phyloP scores from a whole-genome alignment of 1,139 yeast species.

The Yamadazyma atmosphaerica region DNA sequence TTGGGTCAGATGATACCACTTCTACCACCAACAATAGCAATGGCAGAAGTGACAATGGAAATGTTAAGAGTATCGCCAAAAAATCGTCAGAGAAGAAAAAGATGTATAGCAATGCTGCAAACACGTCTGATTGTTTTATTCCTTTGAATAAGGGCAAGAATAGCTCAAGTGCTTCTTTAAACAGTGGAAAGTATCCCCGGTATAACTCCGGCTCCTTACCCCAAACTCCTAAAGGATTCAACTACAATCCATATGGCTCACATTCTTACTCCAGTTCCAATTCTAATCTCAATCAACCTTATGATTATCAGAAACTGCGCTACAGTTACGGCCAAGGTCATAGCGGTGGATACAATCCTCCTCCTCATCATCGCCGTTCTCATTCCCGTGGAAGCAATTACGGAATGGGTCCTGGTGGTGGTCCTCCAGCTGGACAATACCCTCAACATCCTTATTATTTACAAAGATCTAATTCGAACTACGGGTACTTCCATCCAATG shows the following conservation, averaged over 20 bases:
- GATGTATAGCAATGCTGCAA: slow-evolving; percentile 16
- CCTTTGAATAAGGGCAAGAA: slow-evolving; percentile 21
- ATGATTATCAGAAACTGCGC: slow-evolving; percentile 3
- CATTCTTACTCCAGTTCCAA: slow-evolving; percentile 8
- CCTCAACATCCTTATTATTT: slow-evolving; percentile 9
- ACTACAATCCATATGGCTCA: neutral
- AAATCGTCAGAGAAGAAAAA: slow-evolving; percentile 12
- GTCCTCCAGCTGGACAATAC: neutral
- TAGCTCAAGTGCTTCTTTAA: slow-evolving; percentile 27
- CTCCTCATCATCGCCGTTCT: neutral
- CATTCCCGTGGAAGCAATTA: neutral
- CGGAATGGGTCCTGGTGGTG: neutral
- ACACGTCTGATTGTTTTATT: slow-evolving; percentile 23
- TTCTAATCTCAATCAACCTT: slow-evolving; percentile 4
- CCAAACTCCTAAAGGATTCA: slow-evolving; percentile 12
- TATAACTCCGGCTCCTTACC: slow-evolving; percentile 9
- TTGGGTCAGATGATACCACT: slow-evolving; percentile 40
- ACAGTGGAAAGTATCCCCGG: slow-evolving; percentile 13
- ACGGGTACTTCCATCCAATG: slow-evolving; percentile 11
- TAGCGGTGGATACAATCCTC: neutral
- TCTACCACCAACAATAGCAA: slow-evolving; percentile 24
- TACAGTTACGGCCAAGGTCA: slow-evolving; percentile 9
- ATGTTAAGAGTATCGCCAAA: slow-evolving; percentile 4
- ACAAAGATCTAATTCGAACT: slow-evolving; percentile 11
- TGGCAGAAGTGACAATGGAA: slow-evolving; percentile 10